These are phyloP conservation scores for Rhododendron kiyosumense DNA, from an alignment of 148 eudicot genomes.

Conservation along the genomic window DNA sequence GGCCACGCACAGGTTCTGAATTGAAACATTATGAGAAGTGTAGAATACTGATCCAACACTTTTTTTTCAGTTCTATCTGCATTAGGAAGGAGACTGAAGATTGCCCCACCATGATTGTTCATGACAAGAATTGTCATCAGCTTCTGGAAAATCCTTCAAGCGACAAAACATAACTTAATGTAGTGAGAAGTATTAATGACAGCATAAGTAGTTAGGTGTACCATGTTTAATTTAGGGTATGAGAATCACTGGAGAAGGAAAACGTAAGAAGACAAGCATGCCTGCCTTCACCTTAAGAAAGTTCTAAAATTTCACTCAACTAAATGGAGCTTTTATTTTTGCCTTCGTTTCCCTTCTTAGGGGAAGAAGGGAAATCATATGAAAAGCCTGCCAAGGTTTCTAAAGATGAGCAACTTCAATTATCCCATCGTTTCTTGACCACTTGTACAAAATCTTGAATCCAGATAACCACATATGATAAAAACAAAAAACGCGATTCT, in stretches of 20 bases:
- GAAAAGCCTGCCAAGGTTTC: not conserved
- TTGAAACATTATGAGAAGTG: conserved; percentile 59
- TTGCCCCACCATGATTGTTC: conserved; percentile 96
- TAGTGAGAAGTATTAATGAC: not conserved
- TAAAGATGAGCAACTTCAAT: not conserved
- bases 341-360: not conserved
- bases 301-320: conserved; percentile 1
- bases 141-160: conserved; percentile 65
- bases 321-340: not conserved
- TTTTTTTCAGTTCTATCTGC: conserved; percentile 55
- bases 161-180: conserved; percentile 1
- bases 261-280: not conserved
- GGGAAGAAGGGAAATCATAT: not conserved
- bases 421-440: not conserved
- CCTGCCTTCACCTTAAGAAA: not conserved
- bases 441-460: not conserved
- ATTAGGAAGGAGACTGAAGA: conserved; percentile 89
- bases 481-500: not conserved
- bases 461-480: not conserved
- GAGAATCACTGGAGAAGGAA: not conserved
- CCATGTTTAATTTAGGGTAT: not conserved
- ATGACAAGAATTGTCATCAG: conserved; percentile 50
- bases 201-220: not conserved
- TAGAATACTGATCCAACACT: conserved; percentile 73
- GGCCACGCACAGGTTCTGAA: conserved; percentile 67